These are phyloP conservation scores for Carex myosuroides DNA, from an alignment of 176 grass and related monocot genomes.

Conservation along the genomic window DNA sequence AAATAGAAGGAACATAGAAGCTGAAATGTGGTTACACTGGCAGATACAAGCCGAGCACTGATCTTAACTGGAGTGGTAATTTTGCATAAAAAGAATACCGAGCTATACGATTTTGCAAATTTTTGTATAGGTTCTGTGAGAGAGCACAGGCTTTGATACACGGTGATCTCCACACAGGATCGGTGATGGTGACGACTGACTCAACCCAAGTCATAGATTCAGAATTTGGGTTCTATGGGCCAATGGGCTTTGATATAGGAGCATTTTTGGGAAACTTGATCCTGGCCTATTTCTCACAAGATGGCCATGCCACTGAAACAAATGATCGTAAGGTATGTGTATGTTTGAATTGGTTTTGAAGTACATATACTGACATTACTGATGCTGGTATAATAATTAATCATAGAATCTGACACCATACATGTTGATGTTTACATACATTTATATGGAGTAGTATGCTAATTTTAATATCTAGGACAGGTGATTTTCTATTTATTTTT, in stretches of 20 bases:
- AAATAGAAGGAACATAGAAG: not conserved
- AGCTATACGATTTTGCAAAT: not conserved
- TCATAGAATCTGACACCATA: not conserved
- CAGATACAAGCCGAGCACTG: not conserved
- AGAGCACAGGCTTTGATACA: constrained; percentile 93
- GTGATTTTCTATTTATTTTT: not conserved
- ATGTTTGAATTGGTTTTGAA: not conserved
- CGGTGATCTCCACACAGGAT: constrained; percentile 90
- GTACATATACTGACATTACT: not conserved
- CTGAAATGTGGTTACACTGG: not conserved
- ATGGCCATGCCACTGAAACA: constrained; percentile 67
- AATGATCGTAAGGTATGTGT: constrained; percentile 67
- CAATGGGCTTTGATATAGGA: constrained; percentile 91
- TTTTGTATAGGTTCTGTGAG: constrained; percentile 66
- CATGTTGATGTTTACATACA: constrained; percentile 6
- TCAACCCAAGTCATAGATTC: constrained; percentile 96
- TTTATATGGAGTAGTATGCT: not conserved
- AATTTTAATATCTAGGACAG: not conserved
- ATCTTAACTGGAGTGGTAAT: not conserved
- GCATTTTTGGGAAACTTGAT: constrained; percentile 91
- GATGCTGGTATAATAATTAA: not conserved
- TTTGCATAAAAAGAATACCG: not conserved
- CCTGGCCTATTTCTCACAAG: constrained; percentile 83
- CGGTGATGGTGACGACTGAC: constrained; percentile 78
- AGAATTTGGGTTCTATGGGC: constrained; percentile 83